These are phyloP conservation scores for Aciculoconidium aculeatum DNA, from an alignment of 805 yeast genomes.

Conservation along the genomic window DNA sequence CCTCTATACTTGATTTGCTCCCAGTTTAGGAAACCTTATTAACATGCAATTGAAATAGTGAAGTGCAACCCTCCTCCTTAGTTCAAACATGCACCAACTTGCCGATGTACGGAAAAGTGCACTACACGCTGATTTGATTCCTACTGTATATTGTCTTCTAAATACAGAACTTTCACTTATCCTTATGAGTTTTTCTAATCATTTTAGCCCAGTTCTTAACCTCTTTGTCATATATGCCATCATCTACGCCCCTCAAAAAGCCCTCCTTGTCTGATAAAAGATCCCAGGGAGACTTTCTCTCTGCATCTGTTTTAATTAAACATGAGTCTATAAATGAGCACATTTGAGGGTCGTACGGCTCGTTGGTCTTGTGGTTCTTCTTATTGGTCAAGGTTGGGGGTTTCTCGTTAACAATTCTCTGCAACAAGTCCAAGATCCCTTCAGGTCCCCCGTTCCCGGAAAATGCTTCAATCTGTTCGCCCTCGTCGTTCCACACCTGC, in stretches of 20 bases:
- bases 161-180: too few relatives aligned
- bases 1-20: too few relatives aligned
- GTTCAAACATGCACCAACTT: too few relatives aligned
- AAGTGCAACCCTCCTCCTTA: too few relatives aligned
- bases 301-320: constrained; percentile 59
- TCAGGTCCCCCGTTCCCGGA: constrained; percentile 47
- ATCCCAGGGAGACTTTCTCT: constrained; percentile 70
- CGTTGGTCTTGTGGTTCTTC: constrained; percentile 21
- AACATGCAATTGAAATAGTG: too few relatives aligned
- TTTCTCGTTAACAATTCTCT: constrained; percentile 87
- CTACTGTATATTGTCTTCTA: constrained; percentile 1
- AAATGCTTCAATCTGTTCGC: constrained; percentile 20
- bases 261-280: constrained; percentile 37
- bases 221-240: constrained; percentile 29
- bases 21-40: too few relatives aligned
- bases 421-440: constrained; percentile 85
- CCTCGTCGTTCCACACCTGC: constrained; percentile 67
- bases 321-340: constrained; percentile 71
- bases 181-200: constrained; percentile 29
- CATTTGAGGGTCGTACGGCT: constrained; percentile 40
- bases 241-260: constrained; percentile 26
- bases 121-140: too few relatives aligned
- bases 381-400: constrained; percentile 61
- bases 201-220: constrained; percentile 37
- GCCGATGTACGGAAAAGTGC: too few relatives aligned